Percentiles rank a stretch among this genome's conserved stretches.
phyloP scores from a whole-genome alignment of 2,329 filamentous ascomycete genomes.

The Sporothrix pseudoabietina region DNA sequence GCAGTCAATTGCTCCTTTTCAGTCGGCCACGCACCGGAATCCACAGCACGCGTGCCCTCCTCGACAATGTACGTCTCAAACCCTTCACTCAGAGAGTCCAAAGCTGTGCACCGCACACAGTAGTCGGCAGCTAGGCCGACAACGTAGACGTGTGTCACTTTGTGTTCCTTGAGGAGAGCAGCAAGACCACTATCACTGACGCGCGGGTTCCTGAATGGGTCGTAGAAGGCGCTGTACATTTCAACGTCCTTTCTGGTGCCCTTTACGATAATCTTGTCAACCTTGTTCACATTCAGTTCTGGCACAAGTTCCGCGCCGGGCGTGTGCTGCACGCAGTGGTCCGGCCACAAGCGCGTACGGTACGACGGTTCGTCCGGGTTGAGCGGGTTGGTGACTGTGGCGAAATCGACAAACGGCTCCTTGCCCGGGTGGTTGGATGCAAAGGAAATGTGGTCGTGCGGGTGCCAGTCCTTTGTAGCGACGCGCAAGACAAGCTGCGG shows the following conservation, averaged over 20 bases:
- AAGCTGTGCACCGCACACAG: constrained; percentile 80
- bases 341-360: constrained; percentile 77
- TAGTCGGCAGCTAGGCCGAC: constrained; percentile 87
- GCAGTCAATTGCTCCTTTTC: constrained; percentile 56
- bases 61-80: constrained; percentile 76
- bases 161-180: constrained; percentile 54
- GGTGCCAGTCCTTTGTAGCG: constrained; percentile 93
- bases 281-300: constrained; percentile 61
- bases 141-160: constrained; percentile 77
- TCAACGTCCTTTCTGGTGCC: constrained; percentile 74
- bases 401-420: constrained; percentile 65
- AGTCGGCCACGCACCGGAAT: constrained; percentile 60
- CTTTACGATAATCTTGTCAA: constrained; percentile 76
- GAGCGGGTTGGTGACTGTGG: constrained; percentile 67
- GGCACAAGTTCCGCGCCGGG: constrained; percentile 72
- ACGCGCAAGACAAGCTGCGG: constrained; percentile 73
- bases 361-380: constrained; percentile 64
- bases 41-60: constrained; percentile 76
- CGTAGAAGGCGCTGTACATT: constrained; percentile 92
- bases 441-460: constrained; percentile 81
- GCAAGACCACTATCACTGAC: constrained; percentile 66
- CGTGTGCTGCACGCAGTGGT: constrained; percentile 80
- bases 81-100: constrained; percentile 74
- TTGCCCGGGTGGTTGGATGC: constrained; percentile 72
- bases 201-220: constrained; percentile 67